Evolutionary conservation across 331 rosid genomes (phyloP), one percentile per base, ranked within the genome.

Genomic region (Cydonia oblonga): DNA sequence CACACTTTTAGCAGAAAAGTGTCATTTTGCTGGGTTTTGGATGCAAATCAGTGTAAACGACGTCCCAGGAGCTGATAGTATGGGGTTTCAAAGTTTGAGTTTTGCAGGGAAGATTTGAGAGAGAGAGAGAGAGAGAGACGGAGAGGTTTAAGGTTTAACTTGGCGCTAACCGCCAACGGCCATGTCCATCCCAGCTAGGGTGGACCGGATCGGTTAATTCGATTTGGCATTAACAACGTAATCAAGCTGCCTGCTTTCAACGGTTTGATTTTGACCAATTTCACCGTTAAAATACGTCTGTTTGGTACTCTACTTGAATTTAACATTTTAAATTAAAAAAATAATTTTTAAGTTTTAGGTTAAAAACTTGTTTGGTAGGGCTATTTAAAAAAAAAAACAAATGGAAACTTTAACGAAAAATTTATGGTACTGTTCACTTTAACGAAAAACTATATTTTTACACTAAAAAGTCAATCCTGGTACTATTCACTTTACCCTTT

Each of bases 251-350:
- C 7, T 0, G 7, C 53, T 46, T 46, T 46, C 52, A 46, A 33
- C 40, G 11, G 40, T 33, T 33, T 33, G 40, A 33, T 33, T 33
- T 33, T 8, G 40, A 33, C 11, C 40, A 0, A 35, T 35, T 35
- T 9, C 12, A 9, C 42, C 13, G 3, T 38, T 38, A 38, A 3
- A 38, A 35, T 35, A 0, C 8, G 0, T 1, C 0, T 32, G 35
- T 6, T 32, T 32, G 9, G 0, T 32, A 32, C 0, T 32, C 35
- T 32, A 32, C 1, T 32, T 32, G 0, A n/a, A n/a, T n/a, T n/a
- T n/a, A n/a, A n/a, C n/a, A n/a, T n/a, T n/a, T n/a, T n/a, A n/a
- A n/a, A n/a, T n/a, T n/a, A n/a, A n/a, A n/a, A n/a, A n/a, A n/a
- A n/a, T n/a, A n/a, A n/a, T n/a, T n/a, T n/a, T n/a, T n/a, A n/a